Percentiles rank a stretch among this genome's conserved stretches.
phyloP scores from a whole-genome alignment of 2,329 filamentous ascomycete species.

The Claviceps fusiformis region DNA sequence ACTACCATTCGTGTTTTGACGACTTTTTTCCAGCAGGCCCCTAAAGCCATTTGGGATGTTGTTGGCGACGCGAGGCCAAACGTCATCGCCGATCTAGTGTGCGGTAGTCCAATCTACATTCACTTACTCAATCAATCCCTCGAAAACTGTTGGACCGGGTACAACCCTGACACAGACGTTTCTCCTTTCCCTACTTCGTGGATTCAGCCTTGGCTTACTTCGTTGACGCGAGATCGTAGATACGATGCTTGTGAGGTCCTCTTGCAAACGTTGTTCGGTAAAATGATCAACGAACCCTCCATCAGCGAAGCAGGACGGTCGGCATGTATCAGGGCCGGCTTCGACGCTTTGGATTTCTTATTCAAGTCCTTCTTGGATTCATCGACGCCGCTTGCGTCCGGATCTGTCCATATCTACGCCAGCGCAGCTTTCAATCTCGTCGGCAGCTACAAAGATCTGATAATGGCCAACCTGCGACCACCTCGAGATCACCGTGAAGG shows the following conservation, averaged over 20 bases:
- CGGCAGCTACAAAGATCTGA: slow-evolving; percentile 46
- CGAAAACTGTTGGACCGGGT: slow-evolving; percentile 25
- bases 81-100: slow-evolving; percentile 71
- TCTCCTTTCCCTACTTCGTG: slow-evolving; percentile 59
- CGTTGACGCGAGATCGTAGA: slow-evolving; percentile 61
- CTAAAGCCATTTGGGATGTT: slow-evolving; percentile 76
- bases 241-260: slow-evolving; percentile 72
- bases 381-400: slow-evolving; percentile 28
- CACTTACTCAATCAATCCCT: slow-evolving; percentile 48
- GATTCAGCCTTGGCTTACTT: slow-evolving; percentile 65
- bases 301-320: slow-evolving; percentile 45
- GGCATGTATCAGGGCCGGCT: slow-evolving; percentile 50
- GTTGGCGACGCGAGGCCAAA: slow-evolving; percentile 69
- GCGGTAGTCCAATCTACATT: slow-evolving; percentile 55
- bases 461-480: slow-evolving; percentile 27
- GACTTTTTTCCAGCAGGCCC: slow-evolving; percentile 58
- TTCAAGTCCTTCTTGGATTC: slow-evolving; percentile 41
- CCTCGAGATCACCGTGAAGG: slow-evolving; percentile 17
- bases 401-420: slow-evolving; percentile 46
- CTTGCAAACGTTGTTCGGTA: slow-evolving; percentile 58
- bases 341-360: slow-evolving; percentile 45
- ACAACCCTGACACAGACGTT: slow-evolving; percentile 31
- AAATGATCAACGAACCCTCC: slow-evolving; percentile 38
- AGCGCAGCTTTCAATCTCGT: slow-evolving; percentile 54
- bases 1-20: slow-evolving; percentile 59